Conservation (phyloP, 352 stramenopile genomes). For the Phytophthora pinifolia region DNA sequence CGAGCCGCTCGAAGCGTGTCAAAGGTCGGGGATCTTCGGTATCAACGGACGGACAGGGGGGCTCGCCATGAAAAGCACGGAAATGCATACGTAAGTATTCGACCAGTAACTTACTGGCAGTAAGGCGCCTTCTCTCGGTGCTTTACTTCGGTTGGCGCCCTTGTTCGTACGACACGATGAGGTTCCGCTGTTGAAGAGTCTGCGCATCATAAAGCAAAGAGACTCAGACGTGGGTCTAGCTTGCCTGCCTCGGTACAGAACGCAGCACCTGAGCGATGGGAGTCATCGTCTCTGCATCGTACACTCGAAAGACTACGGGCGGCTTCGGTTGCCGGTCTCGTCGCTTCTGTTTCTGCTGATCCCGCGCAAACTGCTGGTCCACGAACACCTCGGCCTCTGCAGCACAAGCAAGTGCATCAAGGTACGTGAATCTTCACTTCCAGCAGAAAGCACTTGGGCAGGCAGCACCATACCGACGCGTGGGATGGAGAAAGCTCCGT, state of each 20-base stretch:
- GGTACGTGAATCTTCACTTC: slow-evolving; percentile 1
- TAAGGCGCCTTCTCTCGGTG: too few relatives aligned
- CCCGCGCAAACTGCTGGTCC: slow-evolving; percentile 35
- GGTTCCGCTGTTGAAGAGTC: slow-evolving; percentile 26
- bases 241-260: too few relatives aligned
- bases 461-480: slow-evolving; percentile 46
- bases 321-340: slow-evolving; percentile 9
- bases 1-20: too few relatives aligned
- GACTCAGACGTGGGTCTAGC: too few relatives aligned
- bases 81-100: too few relatives aligned
- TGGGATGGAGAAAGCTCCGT: slow-evolving; percentile 47
- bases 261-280: slow-evolving; percentile 38
- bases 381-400: slow-evolving; percentile 56
- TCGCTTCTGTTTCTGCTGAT: slow-evolving; percentile 24
- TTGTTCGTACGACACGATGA: slow-evolving; percentile 14
- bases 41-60: too few relatives aligned
- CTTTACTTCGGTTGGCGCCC: not conserved
- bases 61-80: too few relatives aligned
- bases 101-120: too few relatives aligned
- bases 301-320: slow-evolving; percentile 41
- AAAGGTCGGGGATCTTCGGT: too few relatives aligned
- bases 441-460: not conserved
- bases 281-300: slow-evolving; percentile 41
- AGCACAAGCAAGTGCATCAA: not conserved
- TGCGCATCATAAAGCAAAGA: slow-evolving; percentile 12